phyloP scores from a whole-genome alignment of 202 grass and related monocot genomes.

The Eragrostis tef region DNA sequence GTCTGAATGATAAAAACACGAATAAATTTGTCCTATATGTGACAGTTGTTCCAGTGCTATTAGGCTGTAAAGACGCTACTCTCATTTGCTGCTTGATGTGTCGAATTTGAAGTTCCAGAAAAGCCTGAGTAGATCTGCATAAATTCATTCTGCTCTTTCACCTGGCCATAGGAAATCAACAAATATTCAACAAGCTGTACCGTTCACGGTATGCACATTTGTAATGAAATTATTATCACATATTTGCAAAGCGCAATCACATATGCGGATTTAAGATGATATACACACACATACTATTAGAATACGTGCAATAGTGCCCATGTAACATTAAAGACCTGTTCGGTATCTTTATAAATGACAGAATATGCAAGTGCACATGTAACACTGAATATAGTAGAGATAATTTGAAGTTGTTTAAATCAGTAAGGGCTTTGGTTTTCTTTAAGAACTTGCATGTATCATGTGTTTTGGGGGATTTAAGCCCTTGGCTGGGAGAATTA shows the following conservation, averaged over 20 bases:
- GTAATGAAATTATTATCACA: not conserved
- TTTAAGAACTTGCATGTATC: not conserved
- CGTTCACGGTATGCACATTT: not conserved
- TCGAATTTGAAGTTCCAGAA: constrained; percentile 24
- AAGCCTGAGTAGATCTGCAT: not conserved
- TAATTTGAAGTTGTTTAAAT: constrained; percentile 8
- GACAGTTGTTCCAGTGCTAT: not conserved
- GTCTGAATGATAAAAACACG: not conserved
- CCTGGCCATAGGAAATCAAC: constrained; percentile 25
- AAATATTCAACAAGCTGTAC: not conserved
- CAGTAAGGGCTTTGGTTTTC: not conserved
- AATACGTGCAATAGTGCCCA: not conserved
- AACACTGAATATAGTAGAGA: not conserved
- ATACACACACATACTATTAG: constrained; percentile 5
- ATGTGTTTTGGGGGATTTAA: not conserved
- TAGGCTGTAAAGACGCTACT: constrained; percentile 19
- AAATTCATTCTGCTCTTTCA: constrained; percentile 47
- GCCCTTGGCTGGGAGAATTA: not conserved
- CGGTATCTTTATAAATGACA: not conserved
- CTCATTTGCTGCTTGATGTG: not conserved
- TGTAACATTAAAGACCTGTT: not conserved
- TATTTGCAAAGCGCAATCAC: not conserved
- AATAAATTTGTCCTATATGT: not conserved
- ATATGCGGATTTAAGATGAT: not conserved
- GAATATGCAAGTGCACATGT: not conserved